These are phyloP conservation scores for Strobilomyces dryophilus DNA, from an alignment of 768 basidiomycete species.

Conservation along the genomic window DNA sequence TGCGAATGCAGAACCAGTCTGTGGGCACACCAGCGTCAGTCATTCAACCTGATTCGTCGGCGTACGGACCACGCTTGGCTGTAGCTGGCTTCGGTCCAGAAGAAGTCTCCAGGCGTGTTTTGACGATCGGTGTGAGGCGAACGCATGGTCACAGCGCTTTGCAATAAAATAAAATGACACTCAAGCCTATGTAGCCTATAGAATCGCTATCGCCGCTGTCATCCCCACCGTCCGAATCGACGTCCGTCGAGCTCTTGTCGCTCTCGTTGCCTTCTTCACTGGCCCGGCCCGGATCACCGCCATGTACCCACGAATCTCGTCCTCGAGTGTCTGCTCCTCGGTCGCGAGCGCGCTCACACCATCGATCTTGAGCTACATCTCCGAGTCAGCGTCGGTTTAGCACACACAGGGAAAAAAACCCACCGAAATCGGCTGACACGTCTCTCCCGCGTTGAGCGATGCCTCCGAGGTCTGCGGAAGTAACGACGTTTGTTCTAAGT, in stretches of 20 bases:
- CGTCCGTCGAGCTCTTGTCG: too few species aligned
- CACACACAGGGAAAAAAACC: conserved; percentile 24
- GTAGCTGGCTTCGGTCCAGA: background rate
- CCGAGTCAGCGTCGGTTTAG: conserved; percentile 1
- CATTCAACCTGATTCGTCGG: background rate
- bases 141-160: too few species aligned
- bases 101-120: background rate
- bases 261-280: too few species aligned
- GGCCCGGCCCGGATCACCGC: too few species aligned
- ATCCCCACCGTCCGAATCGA: too few species aligned
- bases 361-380: conserved; percentile 74
- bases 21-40: background rate
- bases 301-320: too few species aligned
- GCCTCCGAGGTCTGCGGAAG: conserved; percentile 51
- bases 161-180: too few species aligned
- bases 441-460: conserved; percentile 79
- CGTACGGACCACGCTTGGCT: background rate
- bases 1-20: too few species aligned
- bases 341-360: conserved; percentile 54
- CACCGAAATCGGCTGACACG: conserved; percentile 66
- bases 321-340: conserved; percentile 37
- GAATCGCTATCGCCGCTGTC: too few species aligned
- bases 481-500: too few species aligned
- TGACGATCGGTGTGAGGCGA: too few species aligned
- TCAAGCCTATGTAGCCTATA: too few species aligned